Conservation (phyloP, 805 yeast genomes). For the Yarrowia sp. region DNA sequence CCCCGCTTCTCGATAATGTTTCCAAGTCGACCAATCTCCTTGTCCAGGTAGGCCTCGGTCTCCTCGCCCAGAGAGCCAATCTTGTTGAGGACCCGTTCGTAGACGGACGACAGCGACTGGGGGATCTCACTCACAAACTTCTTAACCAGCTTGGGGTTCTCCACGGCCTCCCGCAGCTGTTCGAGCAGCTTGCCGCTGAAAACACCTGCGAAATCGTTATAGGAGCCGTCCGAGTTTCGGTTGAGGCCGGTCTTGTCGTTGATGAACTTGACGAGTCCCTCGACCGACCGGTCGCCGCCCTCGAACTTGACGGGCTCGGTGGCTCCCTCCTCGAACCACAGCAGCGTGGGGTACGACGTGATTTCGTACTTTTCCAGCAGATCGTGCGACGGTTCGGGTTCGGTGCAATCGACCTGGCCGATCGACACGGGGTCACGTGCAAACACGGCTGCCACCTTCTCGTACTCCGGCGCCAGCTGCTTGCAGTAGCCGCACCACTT, state of each 20-base stretch:
- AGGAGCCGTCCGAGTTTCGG: constrained; percentile 55
- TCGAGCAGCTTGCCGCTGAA: constrained; percentile 48
- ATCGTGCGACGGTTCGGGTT: constrained; percentile 53
- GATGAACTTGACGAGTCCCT: constrained; percentile 60
- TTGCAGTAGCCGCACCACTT: constrained; percentile 67
- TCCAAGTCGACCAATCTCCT: constrained; percentile 58
- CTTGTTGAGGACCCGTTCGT: constrained; percentile 48
- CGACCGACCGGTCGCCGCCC: constrained; percentile 58
- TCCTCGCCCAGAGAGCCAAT: constrained; percentile 37
- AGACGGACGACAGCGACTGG: constrained; percentile 43
- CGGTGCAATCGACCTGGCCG: constrained; percentile 59
- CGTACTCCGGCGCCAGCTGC: constrained; percentile 59
- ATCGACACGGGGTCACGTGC: constrained; percentile 53
- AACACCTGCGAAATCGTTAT: constrained; percentile 54
- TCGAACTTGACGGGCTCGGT: constrained; percentile 58
- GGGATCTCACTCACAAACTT: constrained; percentile 12
- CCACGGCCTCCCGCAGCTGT: constrained; percentile 40
- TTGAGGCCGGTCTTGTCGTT: constrained; percentile 51
- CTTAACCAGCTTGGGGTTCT: constrained; percentile 48
- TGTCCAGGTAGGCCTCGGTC: constrained; percentile 52
- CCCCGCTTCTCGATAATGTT: constrained; percentile 52
- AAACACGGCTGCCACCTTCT: constrained; percentile 58
- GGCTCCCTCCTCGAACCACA: constrained; percentile 60
- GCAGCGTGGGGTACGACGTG: constrained; percentile 61
- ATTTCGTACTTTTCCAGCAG: constrained; percentile 55